Evolutionary conservation across 2,329 filamentous ascomycete species (phyloP).

Genomic region (Botrytis deweyae): DNA sequence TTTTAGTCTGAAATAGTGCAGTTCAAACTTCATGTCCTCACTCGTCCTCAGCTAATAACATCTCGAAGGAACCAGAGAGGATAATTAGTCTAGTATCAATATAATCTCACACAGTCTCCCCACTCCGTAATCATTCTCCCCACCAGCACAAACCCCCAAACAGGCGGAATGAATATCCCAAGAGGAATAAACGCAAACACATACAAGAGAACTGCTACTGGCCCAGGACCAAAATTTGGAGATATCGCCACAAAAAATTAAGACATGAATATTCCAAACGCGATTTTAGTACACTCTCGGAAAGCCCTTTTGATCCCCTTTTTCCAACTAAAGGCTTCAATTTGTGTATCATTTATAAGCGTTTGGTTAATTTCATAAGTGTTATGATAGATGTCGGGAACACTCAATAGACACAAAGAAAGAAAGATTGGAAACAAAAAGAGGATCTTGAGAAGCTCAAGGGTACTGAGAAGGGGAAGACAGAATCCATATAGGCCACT

Average conservation of each 20-base stretch:
- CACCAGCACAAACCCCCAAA: conserved; percentile 10
- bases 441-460: background rate
- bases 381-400: background rate
- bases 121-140: background rate
- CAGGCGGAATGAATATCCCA: background rate
- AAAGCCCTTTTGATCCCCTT: no score
- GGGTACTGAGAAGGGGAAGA: background rate
- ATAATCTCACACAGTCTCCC: conserved; percentile 1
- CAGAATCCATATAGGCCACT: conserved; percentile 1
- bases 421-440: background rate
- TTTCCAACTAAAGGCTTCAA: no score
- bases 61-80: background rate
- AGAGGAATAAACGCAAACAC: background rate
- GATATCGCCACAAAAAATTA: no score
- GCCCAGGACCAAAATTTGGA: background rate
- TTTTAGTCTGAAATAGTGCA: background rate
- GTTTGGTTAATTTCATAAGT: no score
- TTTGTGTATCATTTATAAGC: no score
- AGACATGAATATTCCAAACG: no score
- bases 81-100: background rate
- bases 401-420: background rate
- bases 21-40: rapidly evolving
- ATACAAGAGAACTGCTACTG: background rate
- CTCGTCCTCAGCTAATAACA: background rate
- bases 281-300: no score